A percentile compares a stretch with the other conserved stretches of the same genome.
phyloP scores from a whole-genome alignment of 805 yeast species.

The Barnettozyma vustinii region DNA sequence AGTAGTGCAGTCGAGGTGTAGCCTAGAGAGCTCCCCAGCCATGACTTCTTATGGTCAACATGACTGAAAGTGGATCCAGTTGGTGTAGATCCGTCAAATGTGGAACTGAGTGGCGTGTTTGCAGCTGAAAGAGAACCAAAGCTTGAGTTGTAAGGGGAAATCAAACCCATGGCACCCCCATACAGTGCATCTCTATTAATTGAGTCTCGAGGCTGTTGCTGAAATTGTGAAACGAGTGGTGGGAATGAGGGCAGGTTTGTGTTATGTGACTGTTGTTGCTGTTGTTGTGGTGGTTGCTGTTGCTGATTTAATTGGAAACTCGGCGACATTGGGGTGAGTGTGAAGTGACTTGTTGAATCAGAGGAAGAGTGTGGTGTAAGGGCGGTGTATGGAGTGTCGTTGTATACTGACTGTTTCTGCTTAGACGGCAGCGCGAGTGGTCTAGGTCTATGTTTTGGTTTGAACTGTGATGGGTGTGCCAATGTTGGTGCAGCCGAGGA shows the following conservation, averaged over 20 bases:
- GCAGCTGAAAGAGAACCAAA: conserved; percentile 11
- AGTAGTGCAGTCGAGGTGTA: not conserved
- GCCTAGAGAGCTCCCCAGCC: not conserved
- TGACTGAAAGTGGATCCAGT: conserved; percentile 7
- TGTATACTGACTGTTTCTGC: conserved; percentile 8
- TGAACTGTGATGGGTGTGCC: conserved; percentile 20
- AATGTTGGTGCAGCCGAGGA: conserved; percentile 9
- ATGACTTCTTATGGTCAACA: not conserved
- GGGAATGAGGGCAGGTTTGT: not conserved
- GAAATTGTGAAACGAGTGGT: conserved; percentile 14
- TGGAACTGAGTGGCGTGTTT: not conserved
- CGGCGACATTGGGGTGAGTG: conserved; percentile 16
- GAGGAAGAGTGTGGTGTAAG: conserved; percentile 23
- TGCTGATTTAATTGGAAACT: not conserved
- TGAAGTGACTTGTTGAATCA: conserved; percentile 12
- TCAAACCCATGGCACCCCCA: conserved; percentile 7
- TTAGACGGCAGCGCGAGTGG: conserved; percentile 18
- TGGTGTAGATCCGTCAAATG: conserved; percentile 12
- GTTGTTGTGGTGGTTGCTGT: conserved; percentile 5
- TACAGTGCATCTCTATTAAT: not conserved
- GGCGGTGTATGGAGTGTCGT: conserved; percentile 18
- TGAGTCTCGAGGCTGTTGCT: conserved; percentile 2
- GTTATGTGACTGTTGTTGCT: conserved; percentile 4
- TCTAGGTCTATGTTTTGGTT: conserved; percentile 25
- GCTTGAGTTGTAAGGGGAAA: conserved; percentile 18